Conservation (phyloP, 257 asterid species). For the Plantago ovata region DNA sequence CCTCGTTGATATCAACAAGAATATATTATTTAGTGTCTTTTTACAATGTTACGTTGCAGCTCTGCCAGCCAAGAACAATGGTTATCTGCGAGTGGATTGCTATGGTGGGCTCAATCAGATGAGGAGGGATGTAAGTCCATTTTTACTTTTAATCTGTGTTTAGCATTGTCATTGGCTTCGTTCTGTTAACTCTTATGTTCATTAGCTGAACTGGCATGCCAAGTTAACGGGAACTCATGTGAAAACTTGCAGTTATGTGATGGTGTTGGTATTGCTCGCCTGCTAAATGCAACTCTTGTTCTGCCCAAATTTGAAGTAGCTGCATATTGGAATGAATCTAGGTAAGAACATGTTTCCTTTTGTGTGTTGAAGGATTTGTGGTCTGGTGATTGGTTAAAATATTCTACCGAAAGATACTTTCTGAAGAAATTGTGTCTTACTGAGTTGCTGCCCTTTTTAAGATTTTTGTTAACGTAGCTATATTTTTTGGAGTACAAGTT, state of each 20-base stretch:
- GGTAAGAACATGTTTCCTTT: conserved; percentile 33
- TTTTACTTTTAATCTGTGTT: conserved; percentile 5
- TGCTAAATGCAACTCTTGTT: conserved; percentile 95
- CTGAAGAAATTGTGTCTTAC: too few species aligned
- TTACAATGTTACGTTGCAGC: conserved; percentile 77
- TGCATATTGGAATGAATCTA: conserved; percentile 97
- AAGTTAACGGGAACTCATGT: not conserved
- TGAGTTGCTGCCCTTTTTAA: too few species aligned
- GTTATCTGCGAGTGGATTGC: conserved; percentile 95
- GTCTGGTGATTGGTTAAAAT: too few species aligned
- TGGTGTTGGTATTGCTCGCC: conserved; percentile 94
- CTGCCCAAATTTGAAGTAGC: conserved; percentile 95
- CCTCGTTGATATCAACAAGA: conserved; percentile 52
- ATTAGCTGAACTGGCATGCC: conserved; percentile 1
- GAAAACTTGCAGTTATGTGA: conserved; percentile 73
- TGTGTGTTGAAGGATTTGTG: not conserved
- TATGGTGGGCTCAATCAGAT: conserved; percentile 99
- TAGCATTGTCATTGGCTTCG: not conserved
- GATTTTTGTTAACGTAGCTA: too few species aligned
- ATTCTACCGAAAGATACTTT: too few species aligned
- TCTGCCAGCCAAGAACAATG: conserved; percentile 71
- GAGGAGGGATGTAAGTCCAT: conserved; percentile 93
- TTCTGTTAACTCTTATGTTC: conserved; percentile 2
- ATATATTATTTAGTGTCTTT: conserved; percentile 35
- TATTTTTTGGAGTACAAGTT: too few species aligned